Evolutionary conservation across 768 basidiomycete genomes (phyloP).

Genomic region (Boletus reticuloceps): DNA sequence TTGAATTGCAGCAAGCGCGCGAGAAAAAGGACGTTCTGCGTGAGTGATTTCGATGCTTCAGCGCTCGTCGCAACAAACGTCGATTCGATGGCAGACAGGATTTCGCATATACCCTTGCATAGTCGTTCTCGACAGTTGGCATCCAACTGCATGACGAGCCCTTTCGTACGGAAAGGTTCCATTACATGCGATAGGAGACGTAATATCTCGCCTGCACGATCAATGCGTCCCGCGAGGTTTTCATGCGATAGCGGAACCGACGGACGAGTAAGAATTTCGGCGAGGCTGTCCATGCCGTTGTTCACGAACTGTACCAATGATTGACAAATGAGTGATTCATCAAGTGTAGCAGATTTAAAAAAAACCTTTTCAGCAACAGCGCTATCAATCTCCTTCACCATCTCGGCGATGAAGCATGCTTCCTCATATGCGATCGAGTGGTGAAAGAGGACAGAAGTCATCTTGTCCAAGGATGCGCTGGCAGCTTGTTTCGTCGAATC

Average conservation of each 20-base stretch:
- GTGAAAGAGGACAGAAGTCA: conserved; percentile 66
- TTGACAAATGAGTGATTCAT: not conserved
- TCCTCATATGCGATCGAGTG: conserved; percentile 76
- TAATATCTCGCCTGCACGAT: conserved; percentile 62
- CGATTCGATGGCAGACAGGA: conserved; percentile 42
- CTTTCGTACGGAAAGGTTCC: conserved; percentile 54
- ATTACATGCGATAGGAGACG: conserved; percentile 68
- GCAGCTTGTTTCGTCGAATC: conserved; percentile 51
- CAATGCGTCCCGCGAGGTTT: conserved; percentile 40
- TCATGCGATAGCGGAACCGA: conserved; percentile 24
- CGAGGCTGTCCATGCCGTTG: conserved; percentile 66
- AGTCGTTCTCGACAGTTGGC: conserved; percentile 54
- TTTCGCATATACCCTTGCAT: conserved; percentile 45
- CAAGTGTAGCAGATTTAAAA: conserved; percentile 20
- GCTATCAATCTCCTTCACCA: conserved; percentile 66
- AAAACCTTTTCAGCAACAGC: conserved; percentile 66
- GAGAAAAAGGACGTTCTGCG: conserved; percentile 52
- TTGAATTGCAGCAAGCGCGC: conserved; percentile 71
- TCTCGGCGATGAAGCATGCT: conserved; percentile 81
- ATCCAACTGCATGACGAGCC: conserved; percentile 49
- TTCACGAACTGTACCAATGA: conserved; percentile 58
- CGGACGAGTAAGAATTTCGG: conserved; percentile 46
- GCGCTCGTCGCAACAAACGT: conserved; percentile 28
- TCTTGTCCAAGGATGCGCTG: conserved; percentile 60
- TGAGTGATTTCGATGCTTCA: conserved; percentile 26